These are phyloP conservation scores for Talaromyces thailandensis DNA, from an alignment of 495 filamentous ascomycete genomes.

Conservation along the genomic window DNA sequence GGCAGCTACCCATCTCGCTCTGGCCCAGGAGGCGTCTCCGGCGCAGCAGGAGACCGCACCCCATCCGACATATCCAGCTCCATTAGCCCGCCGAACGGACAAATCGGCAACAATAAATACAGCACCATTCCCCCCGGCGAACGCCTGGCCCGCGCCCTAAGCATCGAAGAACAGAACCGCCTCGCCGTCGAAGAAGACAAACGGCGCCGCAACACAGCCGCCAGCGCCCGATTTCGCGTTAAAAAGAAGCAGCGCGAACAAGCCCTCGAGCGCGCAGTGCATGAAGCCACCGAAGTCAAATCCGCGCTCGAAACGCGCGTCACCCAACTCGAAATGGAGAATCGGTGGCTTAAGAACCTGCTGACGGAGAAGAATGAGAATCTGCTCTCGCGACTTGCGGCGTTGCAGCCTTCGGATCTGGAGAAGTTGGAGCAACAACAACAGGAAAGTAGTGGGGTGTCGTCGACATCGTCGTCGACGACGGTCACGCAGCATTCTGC, in stretches of 20 bases:
- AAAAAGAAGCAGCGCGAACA: constrained; percentile 99
- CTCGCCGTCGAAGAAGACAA: constrained; percentile 93
- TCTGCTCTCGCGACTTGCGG: constrained; percentile 2
- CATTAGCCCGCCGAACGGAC: constrained; percentile 39
- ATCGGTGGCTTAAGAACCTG: constrained; percentile 90
- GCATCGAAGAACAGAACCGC: constrained; percentile 44
- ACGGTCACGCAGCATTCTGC: neutral
- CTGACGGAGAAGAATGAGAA: constrained; percentile 81
- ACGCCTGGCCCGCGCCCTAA: constrained; percentile 31
- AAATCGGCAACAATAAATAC: constrained; percentile 38
- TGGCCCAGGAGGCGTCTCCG: neutral
- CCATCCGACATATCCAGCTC: constrained; percentile 40
- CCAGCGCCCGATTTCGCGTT: constrained; percentile 88
- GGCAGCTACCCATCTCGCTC: constrained; percentile 22
- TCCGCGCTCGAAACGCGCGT: constrained; percentile 71
- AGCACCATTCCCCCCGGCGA: constrained; percentile 36
- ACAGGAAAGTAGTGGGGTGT: neutral
- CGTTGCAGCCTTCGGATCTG: constrained; percentile 1
- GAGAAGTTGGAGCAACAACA: neutral
- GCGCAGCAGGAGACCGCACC: constrained; percentile 21
- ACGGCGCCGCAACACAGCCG: constrained; percentile 91
- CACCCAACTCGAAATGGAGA: constrained; percentile 82
- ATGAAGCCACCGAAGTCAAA: constrained; percentile 84
- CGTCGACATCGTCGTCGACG: neutral
- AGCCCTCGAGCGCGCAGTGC: constrained; percentile 77